Evolutionary conservation across 257 asterid genomes (phyloP), one percentile per base, ranked within the genome.

Genomic region (Schizonepeta tenuifolia): DNA sequence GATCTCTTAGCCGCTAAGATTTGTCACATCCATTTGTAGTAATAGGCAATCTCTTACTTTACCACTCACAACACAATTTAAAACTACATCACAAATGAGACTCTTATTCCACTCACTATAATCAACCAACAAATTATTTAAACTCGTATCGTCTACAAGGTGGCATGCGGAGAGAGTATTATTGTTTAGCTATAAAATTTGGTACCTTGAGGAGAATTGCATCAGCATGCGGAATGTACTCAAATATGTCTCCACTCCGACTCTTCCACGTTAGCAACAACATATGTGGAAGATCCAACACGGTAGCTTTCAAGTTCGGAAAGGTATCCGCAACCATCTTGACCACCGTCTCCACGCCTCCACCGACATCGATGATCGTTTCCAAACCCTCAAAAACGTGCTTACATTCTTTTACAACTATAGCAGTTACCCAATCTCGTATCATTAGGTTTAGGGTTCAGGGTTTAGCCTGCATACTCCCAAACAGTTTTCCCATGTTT

Each of bases 221-320:
- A 55, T 65, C 73, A 1, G 73, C 81, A 8, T 1, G 72, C 14
- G 78, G 82, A 31, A 78, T 51, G 24, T 2, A 47, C 11, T 78
- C 36, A 5, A 78, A 59, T 78, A 78, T 78, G 41, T 78, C 69
- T 10, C 82, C 82, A 2, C 57, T 10, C 47, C 9, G 57, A 51
- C 12, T 64, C 79, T 33, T 68, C 51, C 53, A 78, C n/a, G 6
- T 71, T 69, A 6, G 43, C 78, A 17, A 77, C 67, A n/a, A n/a
- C 17, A 77, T 78, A 6, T 66, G 66, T 0, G 81, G 81, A 21
- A 66, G 82, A 11, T 78, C 82, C 0, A 78, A 59, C 18, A 73
- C 79, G 0, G 1, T 11, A 3, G 43, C 9, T 15, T 63, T 62
- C 35, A 72, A 2, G 14, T 33, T 53, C 0, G 70, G 63, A 49